These are phyloP conservation scores for Candida ipomoeae DNA, from an alignment of 805 yeast genomes.

Conservation along the genomic window DNA sequence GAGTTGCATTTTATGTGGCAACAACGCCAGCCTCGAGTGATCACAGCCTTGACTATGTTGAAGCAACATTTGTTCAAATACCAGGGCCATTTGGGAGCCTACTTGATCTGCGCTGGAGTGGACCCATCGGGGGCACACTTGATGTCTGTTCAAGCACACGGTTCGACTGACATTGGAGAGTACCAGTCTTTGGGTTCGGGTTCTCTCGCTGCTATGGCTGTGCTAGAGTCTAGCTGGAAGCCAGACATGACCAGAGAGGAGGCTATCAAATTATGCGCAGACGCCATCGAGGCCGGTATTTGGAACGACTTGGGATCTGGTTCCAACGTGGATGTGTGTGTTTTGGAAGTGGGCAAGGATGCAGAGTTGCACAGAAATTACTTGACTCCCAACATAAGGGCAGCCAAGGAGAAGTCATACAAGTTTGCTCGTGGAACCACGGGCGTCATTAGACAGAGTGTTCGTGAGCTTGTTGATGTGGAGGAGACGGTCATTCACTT, in stretches of 20 bases:
- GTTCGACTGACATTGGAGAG: constrained; percentile 93
- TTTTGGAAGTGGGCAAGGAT: constrained; percentile 89
- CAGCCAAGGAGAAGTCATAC: constrained; percentile 74
- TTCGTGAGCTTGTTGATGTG: constrained; percentile 62
- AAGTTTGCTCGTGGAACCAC: constrained; percentile 94
- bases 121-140: constrained; percentile 96
- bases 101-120: constrained; percentile 94
- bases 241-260: constrained; percentile 76
- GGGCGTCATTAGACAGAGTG: constrained; percentile 66
- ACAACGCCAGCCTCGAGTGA: constrained; percentile 86
- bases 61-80: constrained; percentile 95
- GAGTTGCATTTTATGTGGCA: constrained; percentile 86
- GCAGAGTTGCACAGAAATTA: constrained; percentile 83
- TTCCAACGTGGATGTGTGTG: constrained; percentile 95
- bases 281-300: constrained; percentile 95
- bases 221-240: constrained; percentile 84
- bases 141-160: constrained; percentile 94
- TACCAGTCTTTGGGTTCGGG: constrained; percentile 95
- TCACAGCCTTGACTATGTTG: constrained; percentile 85
- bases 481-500: constrained; percentile 56
- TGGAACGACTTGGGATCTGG: constrained; percentile 99
- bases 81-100: constrained; percentile 97
- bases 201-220: constrained; percentile 97
- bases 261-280: constrained; percentile 86
- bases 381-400: constrained; percentile 86